These are phyloP conservation scores for Candolleomyces aberdarensis DNA, from an alignment of 768 basidiomycete species.

Conservation along the genomic window DNA sequence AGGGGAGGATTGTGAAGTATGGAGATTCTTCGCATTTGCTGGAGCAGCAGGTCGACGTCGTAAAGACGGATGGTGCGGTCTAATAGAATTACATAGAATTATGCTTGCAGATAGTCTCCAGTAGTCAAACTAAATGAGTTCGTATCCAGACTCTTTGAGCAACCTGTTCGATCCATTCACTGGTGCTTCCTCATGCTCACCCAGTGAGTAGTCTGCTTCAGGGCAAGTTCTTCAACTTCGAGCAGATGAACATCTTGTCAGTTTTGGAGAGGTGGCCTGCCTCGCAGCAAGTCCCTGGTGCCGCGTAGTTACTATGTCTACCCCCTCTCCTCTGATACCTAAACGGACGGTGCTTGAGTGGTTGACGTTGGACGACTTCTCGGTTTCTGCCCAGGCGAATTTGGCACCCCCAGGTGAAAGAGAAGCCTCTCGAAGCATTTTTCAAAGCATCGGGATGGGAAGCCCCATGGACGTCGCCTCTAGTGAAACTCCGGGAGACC, in stretches of 20 bases:
- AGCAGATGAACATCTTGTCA: conserved; percentile 68
- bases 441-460: conserved; percentile 70
- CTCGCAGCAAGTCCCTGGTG: conserved; percentile 72
- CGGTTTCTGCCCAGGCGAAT: conserved; percentile 56
- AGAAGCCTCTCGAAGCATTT: conserved; percentile 56
- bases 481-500: conserved; percentile 75
- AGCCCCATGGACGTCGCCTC: conserved; percentile 48
- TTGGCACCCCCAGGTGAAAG: conserved; percentile 41
- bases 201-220: no score
- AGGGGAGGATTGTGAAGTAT: conserved; percentile 41
- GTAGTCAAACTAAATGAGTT: no score
- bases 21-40: conserved; percentile 55
- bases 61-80: conserved; percentile 2
- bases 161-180: conserved; percentile 59
- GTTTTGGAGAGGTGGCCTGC: conserved; percentile 75
- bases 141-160: no score
- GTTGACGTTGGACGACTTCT: conserved; percentile 82
- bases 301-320: conserved; percentile 13
- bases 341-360: conserved; percentile 39
- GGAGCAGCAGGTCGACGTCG: conserved; percentile 15
- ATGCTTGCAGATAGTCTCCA: no score
- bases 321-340: neutral
- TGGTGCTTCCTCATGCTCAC: conserved; percentile 34
- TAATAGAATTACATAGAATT: no score
- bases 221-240: conserved; percentile 73